Base-by-base conservation (phyloP, 352 stramenopile genomes). In the Blastocystis sp. region DNA sequence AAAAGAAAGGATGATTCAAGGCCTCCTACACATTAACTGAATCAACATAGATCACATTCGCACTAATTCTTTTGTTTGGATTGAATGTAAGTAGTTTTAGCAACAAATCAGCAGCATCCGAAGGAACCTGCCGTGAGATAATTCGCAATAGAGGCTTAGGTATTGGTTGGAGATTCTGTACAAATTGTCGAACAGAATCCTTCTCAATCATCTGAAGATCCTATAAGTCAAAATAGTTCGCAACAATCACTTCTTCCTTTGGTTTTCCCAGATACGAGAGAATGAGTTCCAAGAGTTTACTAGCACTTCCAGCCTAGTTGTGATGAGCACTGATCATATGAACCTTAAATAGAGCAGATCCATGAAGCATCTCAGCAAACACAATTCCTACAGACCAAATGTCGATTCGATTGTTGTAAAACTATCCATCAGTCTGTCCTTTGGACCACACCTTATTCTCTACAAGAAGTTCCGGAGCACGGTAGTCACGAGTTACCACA, bases 401-500 rank as follows among this genome's bases (percentile, higher is more conserved):
- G 16, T 83, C 71, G 5, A 83, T 54, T 27, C 65, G 94, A 32
- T 42, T 83, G 21, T 27, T 65, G 71, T 83, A 83, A n/a, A 46
- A 21, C 21, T 83, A 37, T 1, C 91, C 94, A 42, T 92, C 94
- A 66, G 7, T 14, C 27, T 2, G 24, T 12, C 0, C 14, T 3
- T 21, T 1, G 5, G 19, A 14, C 1, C 6, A 19, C n/a, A 87
- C 77, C 39, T 39, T 58, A 54, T 87, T 87, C 14, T 95, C 93
- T 16, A 91, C 90, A 24, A 96, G 89, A 49, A 97, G 92, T 88
- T 97, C 94, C 9, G 94, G 94, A 19, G 94, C 92, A 24, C 93
- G 91, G 87, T 97, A 97, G 93, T 94, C 96, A 12, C 94, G 91
- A 27, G 94, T 97, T 4, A 97, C 94, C 0, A 97, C 93, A 89